phyloP scores from a whole-genome alignment of 305 asterid genomes.

The Petunia hybrid region DNA sequence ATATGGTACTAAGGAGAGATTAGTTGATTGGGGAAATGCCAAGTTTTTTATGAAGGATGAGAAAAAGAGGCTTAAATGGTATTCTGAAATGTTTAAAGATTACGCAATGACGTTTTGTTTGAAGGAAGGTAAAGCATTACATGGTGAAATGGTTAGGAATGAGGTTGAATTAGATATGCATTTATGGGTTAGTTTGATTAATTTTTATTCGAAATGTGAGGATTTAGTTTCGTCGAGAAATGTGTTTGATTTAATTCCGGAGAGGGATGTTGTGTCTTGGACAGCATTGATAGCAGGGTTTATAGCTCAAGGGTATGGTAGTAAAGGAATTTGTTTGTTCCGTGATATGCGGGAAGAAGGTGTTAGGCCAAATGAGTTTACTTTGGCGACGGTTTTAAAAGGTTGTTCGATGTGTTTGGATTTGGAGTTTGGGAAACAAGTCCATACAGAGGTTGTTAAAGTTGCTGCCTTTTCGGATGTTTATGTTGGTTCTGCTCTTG shows the following conservation, averaged over 20 bases:
- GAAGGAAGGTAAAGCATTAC: slow-evolving; percentile 68
- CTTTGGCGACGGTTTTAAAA: slow-evolving; percentile 75
- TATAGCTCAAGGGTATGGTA: slow-evolving; percentile 71
- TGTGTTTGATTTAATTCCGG: slow-evolving; percentile 64
- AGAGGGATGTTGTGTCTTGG: slow-evolving; percentile 80
- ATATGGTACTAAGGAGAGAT: slow-evolving; percentile 40
- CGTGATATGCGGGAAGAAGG: slow-evolving; percentile 69
- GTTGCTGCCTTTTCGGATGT: slow-evolving; percentile 63
- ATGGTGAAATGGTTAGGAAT: slow-evolving; percentile 63
- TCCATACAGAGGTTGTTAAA: slow-evolving; percentile 78
- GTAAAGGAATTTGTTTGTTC: slow-evolving; percentile 60
- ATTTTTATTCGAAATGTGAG: slow-evolving; percentile 77
- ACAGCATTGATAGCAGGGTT: slow-evolving; percentile 82
- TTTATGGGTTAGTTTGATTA: slow-evolving; percentile 77
- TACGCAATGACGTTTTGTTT: slow-evolving; percentile 53
- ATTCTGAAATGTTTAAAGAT: slow-evolving; percentile 60
- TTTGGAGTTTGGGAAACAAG: slow-evolving; percentile 75
- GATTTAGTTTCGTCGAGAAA: slow-evolving; percentile 47
- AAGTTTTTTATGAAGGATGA: slow-evolving; percentile 32
- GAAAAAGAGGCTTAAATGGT: slow-evolving; percentile 55
- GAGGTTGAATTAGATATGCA: slow-evolving; percentile 67
- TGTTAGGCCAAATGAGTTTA: slow-evolving; percentile 76
- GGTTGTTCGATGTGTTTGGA: slow-evolving; percentile 69
- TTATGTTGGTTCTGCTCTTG: slow-evolving; percentile 75
- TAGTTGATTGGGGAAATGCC: slow-evolving; percentile 24